Evolutionary conservation across 768 basidiomycete genomes (phyloP).

Genomic region (Leucocoprinus leucothites): DNA sequence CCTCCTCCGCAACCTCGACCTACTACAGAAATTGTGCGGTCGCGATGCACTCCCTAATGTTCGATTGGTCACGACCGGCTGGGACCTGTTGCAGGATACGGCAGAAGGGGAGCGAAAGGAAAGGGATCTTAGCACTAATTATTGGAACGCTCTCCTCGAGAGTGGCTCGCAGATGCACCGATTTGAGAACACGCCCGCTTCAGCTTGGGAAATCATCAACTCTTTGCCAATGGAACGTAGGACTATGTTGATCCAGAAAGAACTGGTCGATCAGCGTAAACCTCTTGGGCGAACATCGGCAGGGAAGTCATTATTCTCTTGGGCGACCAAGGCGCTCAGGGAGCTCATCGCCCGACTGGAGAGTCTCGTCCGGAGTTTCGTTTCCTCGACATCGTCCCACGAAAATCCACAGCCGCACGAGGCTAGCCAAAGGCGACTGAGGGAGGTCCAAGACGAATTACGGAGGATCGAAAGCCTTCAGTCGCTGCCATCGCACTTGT

Average conservation of each 20-base stretch:
- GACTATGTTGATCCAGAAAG: constrained; percentile 15
- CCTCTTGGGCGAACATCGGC: constrained; percentile 11
- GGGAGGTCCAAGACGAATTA: neutral
- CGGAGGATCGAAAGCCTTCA: neutral
- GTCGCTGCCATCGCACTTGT: neutral
- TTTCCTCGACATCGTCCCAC: neutral
- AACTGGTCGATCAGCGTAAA: constrained; percentile 16
- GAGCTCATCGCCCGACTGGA: neutral
- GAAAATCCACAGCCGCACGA: neutral
- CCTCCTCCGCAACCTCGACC: constrained; percentile 10
- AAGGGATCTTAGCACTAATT: constrained; percentile 7
- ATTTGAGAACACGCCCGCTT: constrained; percentile 7
- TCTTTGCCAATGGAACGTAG: constrained; percentile 1
- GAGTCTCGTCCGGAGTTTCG: neutral
- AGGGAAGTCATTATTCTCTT: constrained; percentile 10
- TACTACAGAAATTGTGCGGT: constrained; percentile 16
- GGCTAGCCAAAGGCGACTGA: neutral
- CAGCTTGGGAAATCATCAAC: constrained; percentile 16
- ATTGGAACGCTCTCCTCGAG: constrained; percentile 10
- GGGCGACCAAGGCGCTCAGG: neutral
- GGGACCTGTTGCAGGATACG: constrained; percentile 14
- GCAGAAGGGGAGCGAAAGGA: constrained; percentile 9
- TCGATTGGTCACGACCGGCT: constrained; percentile 16
- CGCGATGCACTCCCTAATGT: constrained; percentile 12
- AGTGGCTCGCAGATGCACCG: constrained; percentile 14